Base-by-base conservation (phyloP, 352 stramenopile species). In the Globisporangium canariense region DNA sequence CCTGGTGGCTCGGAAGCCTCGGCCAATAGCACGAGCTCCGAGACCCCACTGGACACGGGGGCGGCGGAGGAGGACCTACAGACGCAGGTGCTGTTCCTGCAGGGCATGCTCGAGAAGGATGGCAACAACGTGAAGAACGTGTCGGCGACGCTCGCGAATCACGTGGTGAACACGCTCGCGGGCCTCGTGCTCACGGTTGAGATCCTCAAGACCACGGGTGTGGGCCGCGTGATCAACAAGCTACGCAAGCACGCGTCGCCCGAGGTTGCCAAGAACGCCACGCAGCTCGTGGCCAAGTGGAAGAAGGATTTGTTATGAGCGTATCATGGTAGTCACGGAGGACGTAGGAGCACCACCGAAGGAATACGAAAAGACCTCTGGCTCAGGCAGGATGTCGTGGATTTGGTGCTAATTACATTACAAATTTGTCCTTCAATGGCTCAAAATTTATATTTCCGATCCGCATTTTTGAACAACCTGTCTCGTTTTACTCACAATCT, bases 161-260 rank as follows among this genome's bases (percentile, higher is more conserved):
- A 93, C 58, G 85, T 96, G 62, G 65, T 96, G 53, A 77, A 40
- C 34, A 90, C 79, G 22, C 83, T 96, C 25, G 68, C 77, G 38
- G 76, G 63, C 43, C 81, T 96, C 75, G 65, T 72, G 56, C 74
- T 96, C 41, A 94, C 76, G 53, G 84, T 96, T 57, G 85, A 94
- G 62, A 90, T 93, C 62, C 70, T 96, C 46, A 96, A 96, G 68
- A 77, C 58, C 55, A 96, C 87, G 25, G 87, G 87, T 58, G 60
- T 96, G 18, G 87, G 87, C 1, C 80, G 83, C 50, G 87, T 85
- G 52, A 93, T 96, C 70, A 94, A 94, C 75, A 96, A 96, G 64
- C 70, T 96, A 22, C 80, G 86, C 47, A 96, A 96, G 68, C 87
- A 96, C 46, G 62, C 71, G 20, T 70, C 73, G 32, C 66, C 85